Evolutionary conservation across 1,284 basidiomycete genomes (phyloP).

Genomic region (Pisolithus thermaeus): DNA sequence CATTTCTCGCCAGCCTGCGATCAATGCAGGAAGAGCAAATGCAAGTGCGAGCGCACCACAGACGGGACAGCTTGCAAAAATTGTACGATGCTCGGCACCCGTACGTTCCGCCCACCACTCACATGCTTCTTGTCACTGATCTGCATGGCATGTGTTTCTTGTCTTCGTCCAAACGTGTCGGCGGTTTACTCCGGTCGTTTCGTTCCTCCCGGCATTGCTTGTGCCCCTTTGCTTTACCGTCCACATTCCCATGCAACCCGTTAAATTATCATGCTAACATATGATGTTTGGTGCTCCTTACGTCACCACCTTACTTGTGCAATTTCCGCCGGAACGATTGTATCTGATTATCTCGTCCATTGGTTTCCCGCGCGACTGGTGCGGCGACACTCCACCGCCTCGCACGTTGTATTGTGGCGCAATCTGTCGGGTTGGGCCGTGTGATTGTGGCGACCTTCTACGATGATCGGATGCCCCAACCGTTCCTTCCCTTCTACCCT

Average conservation of each 20-base stretch:
- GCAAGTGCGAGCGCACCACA: constrained; percentile 24
- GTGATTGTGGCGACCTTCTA: constrained; percentile 8
- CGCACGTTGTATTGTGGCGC: background rate
- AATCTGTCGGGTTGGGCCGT: background rate
- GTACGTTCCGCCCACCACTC: constrained; percentile 37
- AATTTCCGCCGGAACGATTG: background rate
- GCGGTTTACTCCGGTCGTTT: background rate
- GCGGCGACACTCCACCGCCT: background rate
- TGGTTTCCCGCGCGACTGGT: background rate
- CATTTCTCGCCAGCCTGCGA: constrained; percentile 52
- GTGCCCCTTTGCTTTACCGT: background rate
- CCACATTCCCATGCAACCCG: background rate
- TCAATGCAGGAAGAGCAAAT: constrained; percentile 59
- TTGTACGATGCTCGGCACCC: constrained; percentile 63
- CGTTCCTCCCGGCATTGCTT: background rate
- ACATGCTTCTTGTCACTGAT: constrained; percentile 10
- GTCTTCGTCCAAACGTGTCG: background rate
- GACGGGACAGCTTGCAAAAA: constrained; percentile 44
- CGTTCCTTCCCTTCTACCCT: background rate
- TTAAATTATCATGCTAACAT: background rate
- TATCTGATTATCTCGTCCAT: background rate
- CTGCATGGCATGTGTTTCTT: background rate
- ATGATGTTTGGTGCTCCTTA: background rate
- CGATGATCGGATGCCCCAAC: constrained; percentile 12
- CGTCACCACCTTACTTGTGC: background rate